Percentiles rank a stretch among this genome's conserved stretches.
Conservation (phyloP, 2,329 filamentous ascomycete genomes). For the Thermoascus crustaceus region DNA sequence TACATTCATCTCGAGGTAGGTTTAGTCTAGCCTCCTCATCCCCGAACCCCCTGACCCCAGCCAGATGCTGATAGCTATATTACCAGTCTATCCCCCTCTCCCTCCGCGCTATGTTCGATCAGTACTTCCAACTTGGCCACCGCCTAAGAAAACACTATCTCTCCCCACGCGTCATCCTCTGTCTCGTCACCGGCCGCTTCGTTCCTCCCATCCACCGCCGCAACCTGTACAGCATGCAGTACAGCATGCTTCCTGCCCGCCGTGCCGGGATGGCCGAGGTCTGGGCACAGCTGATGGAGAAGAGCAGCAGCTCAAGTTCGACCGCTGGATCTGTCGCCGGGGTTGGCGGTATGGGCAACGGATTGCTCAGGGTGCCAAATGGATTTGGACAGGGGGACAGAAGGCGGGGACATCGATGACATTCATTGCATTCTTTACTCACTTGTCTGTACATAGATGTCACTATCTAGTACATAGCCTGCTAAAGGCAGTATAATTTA, state of each 20-base stretch:
- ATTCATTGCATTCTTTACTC: neutral
- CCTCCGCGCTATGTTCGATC: constrained; percentile 89
- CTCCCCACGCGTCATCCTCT: constrained; percentile 77
- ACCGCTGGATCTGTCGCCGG: constrained; percentile 17
- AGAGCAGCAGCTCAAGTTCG: constrained; percentile 20
- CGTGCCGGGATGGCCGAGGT: constrained; percentile 75
- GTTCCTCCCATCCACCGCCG: constrained; percentile 92
- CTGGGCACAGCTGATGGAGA: constrained; percentile 63
- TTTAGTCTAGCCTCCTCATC: neutral
- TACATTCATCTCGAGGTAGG: constrained; percentile 78
- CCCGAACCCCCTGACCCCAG: neutral
- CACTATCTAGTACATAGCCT: neutral
- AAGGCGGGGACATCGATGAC: constrained; percentile 26
- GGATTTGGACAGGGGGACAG: constrained; percentile 26
- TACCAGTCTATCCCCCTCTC: constrained; percentile 74
- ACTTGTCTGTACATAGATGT: neutral
- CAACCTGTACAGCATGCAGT: constrained; percentile 91
- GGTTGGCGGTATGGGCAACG: constrained; percentile 19
- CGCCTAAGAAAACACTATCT: constrained; percentile 94
- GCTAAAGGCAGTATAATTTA: no score
- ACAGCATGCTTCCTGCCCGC: constrained; percentile 87
- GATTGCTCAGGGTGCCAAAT: constrained; percentile 24
- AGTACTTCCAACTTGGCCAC: constrained; percentile 90
- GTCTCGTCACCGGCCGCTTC: constrained; percentile 81
- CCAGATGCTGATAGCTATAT: neutral